Evolutionary conservation across 345 rosid species (phyloP).

Genomic region (Dovyalis caffra): DNA sequence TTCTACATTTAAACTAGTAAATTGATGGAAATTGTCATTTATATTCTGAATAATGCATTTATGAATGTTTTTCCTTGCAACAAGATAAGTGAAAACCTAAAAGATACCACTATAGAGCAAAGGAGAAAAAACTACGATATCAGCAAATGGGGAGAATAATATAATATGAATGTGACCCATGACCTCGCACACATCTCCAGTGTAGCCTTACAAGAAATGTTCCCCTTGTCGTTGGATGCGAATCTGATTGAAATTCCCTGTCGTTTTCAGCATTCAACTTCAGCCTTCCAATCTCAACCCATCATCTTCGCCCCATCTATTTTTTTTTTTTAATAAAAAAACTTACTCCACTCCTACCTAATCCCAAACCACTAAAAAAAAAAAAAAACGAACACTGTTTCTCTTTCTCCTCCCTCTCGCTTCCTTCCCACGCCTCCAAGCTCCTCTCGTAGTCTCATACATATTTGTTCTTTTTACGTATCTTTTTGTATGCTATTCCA

Average conservation of each 20-base stretch:
- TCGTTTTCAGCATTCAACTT: slow-evolving; percentile 1
- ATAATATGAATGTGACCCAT: background rate
- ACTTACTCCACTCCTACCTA: background rate
- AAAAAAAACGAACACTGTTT: too few relatives aligned
- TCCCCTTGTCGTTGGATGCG: background rate
- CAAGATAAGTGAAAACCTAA: too few relatives aligned
- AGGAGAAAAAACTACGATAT: background rate
- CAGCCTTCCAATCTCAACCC: slow-evolving; percentile 18
- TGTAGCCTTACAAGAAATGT: too few relatives aligned
- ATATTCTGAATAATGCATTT: too few relatives aligned
- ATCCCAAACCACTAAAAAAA: background rate
- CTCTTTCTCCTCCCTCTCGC: too few relatives aligned
- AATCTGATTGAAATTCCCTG: background rate
- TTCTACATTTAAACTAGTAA: too few relatives aligned
- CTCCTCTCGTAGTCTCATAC: slow-evolving; percentile 2
- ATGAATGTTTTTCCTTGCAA: too few relatives aligned
- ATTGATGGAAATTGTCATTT: too few relatives aligned
- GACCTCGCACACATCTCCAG: background rate
- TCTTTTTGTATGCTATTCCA: background rate
- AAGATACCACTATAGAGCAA: background rate
- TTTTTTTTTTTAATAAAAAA: background rate
- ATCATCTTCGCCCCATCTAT: background rate
- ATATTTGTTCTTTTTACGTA: background rate
- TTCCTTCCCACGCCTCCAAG: slow-evolving; percentile 2
- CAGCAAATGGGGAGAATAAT: background rate